Evolutionary conservation across 192 early-diverging fungal genomes (phyloP), one percentile per base, ranked within the genome.

Genomic region (Thamnidium elegans): DNA sequence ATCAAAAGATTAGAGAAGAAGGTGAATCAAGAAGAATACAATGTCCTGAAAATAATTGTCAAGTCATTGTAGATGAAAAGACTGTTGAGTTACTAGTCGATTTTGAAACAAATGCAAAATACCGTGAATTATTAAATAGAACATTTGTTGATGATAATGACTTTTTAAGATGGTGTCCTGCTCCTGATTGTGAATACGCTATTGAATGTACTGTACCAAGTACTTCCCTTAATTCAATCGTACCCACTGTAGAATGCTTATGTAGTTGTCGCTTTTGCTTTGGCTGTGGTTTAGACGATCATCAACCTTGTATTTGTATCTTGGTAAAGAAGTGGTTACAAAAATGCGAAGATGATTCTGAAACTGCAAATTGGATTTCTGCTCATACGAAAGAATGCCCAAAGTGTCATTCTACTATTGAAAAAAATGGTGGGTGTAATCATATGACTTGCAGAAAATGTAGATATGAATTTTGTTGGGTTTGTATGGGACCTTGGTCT

Each of bases 391-490:
- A 98, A 75, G 94, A 97, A 72, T 99, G 97, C 76, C 77, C 90
- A 23, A 93, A 94, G 72, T 99, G 97, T 80, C 81, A 87, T 65
- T 85, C 93, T 15, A 94, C 90, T 0, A 98, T 99, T 68, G 97
- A 99, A 77, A 99, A 99, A 83, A 98, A 98, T 74, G 97, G 97
- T 56, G 97, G 97, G 14, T 99, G 97, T 81, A 99, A 98, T 78
- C 97, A 99, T 73, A 99, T 99, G 97, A 97, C 93, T 1, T 99
- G 97, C 78, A 86, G 90, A 65, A 95, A 96, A 76, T 99, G 97
- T 78, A 87, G 88, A 71, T 86, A 97, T 76, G 94, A 98, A 80
- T 99, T 97, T 71, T 99, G 97, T 76, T 99, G 97, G 97, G 92
- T 99, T 39, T 99, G 97, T 77, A 85, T 89, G 85, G 95, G 50